Evolutionary conservation across 2,329 filamentous ascomycete genomes (phyloP).

Genomic region (Fusarium liriodendri): DNA sequence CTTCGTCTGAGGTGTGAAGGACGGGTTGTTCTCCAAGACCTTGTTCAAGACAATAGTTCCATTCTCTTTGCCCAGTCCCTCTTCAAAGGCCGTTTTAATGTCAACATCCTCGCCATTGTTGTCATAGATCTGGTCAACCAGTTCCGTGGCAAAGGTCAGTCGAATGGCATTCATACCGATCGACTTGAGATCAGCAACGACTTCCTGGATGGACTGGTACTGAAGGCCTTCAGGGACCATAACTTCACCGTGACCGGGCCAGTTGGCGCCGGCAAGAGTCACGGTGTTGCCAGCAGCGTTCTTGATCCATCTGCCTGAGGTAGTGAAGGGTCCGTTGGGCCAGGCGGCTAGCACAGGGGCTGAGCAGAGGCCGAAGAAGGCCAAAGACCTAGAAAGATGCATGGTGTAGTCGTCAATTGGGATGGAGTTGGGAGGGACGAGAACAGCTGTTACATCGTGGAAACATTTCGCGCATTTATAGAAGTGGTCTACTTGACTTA

Average conservation of each 20-base stretch:
- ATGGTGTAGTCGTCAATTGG: background rate
- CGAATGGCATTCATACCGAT: slow-evolving; percentile 73
- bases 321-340: slow-evolving; percentile 51
- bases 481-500: background rate
- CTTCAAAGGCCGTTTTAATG: slow-evolving; percentile 57
- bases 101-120: slow-evolving; percentile 60
- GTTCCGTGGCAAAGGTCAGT: slow-evolving; percentile 72
- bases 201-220: slow-evolving; percentile 66
- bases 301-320: slow-evolving; percentile 55
- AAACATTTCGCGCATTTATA: background rate
- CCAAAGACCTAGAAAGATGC: background rate
- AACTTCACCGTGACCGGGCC: slow-evolving; percentile 70
- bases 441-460: background rate
- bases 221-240: slow-evolving; percentile 75
- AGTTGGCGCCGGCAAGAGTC: slow-evolving; percentile 68
- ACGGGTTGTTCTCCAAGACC: slow-evolving; percentile 67
- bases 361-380: background rate
- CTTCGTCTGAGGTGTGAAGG: slow-evolving; percentile 65
- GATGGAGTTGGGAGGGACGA: background rate
- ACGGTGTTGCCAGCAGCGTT: slow-evolving; percentile 52
- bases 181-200: slow-evolving; percentile 67
- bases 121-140: slow-evolving; percentile 69
- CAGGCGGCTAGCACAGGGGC: slow-evolving; percentile 7
- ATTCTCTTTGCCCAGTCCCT: slow-evolving; percentile 62
- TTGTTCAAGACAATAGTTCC: slow-evolving; percentile 62